Percentiles rank a stretch among this genome's conserved stretches.
Evolutionary conservation across 1,284 basidiomycete species (phyloP).

Genomic region (Psilocybe mexicana): DNA sequence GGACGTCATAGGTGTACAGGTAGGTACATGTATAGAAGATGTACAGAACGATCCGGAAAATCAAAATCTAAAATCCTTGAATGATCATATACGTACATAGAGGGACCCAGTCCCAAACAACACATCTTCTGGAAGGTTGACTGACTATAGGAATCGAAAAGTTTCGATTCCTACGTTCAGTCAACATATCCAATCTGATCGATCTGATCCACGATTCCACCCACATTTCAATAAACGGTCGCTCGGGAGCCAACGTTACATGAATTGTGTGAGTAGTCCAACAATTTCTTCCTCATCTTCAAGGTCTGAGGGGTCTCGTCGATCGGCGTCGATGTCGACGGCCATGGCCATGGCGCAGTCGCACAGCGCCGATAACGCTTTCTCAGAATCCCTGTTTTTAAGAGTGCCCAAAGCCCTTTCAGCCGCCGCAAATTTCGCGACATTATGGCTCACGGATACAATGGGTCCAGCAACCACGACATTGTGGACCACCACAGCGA

Average conservation of each 20-base stretch:
- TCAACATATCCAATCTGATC: constrained; percentile 22
- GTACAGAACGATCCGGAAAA: no score
- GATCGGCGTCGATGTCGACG: neutral
- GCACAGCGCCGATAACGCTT: constrained; percentile 52
- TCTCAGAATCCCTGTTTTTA: constrained; percentile 44
- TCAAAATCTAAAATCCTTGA: no score
- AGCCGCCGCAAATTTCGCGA: constrained; percentile 67
- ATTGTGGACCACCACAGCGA: constrained; percentile 62
- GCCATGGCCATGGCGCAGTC: constrained; percentile 40
- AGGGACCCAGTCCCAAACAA: neutral
- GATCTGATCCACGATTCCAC: neutral
- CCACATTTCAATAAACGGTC: neutral
- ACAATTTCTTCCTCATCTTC: constrained; percentile 19
- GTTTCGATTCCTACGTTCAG: constrained; percentile 20
- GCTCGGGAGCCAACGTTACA: neutral
- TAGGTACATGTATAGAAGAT: no score
- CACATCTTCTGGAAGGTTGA: constrained; percentile 21
- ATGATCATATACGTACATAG: neutral
- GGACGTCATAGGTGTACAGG: no score
- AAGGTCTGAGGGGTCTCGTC: constrained; percentile 7
- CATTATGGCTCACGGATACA: constrained; percentile 49
- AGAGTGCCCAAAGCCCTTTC: constrained; percentile 58
- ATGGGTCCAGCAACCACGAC: constrained; percentile 57
- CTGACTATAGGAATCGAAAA: constrained; percentile 20
- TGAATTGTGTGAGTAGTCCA: neutral